Base-by-base conservation (phyloP, 2,329 filamentous ascomycete genomes). In the Albophoma yamanashiensis region DNA sequence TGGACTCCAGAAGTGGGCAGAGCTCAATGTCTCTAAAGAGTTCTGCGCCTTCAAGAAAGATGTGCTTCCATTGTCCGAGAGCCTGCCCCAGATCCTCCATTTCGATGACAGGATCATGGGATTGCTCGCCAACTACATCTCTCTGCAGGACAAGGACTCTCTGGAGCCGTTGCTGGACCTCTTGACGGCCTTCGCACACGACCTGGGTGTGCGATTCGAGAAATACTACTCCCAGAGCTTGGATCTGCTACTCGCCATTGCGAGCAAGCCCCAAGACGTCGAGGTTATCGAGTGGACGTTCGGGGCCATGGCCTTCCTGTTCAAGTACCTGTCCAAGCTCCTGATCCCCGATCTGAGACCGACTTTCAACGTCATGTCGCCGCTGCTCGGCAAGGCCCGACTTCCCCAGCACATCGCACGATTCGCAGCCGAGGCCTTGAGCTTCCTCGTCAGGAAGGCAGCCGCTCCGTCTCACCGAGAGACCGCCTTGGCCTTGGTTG, bases 211-310 rank as follows among this genome's bases (percentile, higher is more conserved):
- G 22, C 82, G 87, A 56, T 99, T 99, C 69, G 92, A 97, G 74
- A 91, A 89, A 69, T 86, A 96, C 73, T 97, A 96, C 71, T 82
- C 85, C 55, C 82, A 83, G 58, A 86, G 89, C 34, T 84, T 99
- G 61, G 82, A 80, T 59, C 78, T 95, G 59, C 85, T 99, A 59
- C 84, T 90, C 45, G 84, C 85, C 20, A 83, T 97, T 64, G 92
- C 92, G 14, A 87, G 87, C 59, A 89, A 85, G 67, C 85, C 90
- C 58, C 82, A 89, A 60, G 88, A 90, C 68, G 87, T 90, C 34
- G 90, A 92, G 64, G 92, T 95, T n/a, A 90, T 97, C 57, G 94
- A 99, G 76, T 97, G 93, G 92, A 93, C 91, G 57, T 99, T 99
- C 75, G 91, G 88, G 15, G 92, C 91, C 66, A 79, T 99, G 60